Percentiles rank a stretch among this genome's conserved stretches.
Conservation (phyloP, 768 basidiomycete species). For the Kwoniella heveanensis region DNA sequence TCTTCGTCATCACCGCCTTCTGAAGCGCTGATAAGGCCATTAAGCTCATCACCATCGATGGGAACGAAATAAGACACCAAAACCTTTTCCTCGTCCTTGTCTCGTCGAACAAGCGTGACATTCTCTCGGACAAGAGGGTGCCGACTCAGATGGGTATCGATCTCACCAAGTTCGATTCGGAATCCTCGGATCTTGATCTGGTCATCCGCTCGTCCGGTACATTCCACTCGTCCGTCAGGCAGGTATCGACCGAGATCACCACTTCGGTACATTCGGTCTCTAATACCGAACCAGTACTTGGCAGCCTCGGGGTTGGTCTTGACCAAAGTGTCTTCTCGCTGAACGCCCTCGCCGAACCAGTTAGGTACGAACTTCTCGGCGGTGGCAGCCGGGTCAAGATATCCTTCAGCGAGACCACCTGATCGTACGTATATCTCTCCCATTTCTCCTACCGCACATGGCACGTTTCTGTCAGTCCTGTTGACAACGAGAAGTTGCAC, state of each 20-base stretch:
- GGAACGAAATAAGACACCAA: constrained; percentile 97
- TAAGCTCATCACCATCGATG: constrained; percentile 66
- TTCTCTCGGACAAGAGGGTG: constrained; percentile 95
- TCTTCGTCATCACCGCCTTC: constrained; percentile 46
- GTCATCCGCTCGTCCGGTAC: constrained; percentile 94
- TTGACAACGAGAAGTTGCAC: constrained; percentile 97
- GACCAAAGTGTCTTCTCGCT: constrained; percentile 73
- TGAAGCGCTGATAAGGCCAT: constrained; percentile 63
- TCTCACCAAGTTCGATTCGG: constrained; percentile 96
- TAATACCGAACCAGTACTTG: constrained; percentile 86
- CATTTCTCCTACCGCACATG: constrained; percentile 92
- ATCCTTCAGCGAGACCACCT: constrained; percentile 93
- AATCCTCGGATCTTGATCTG: constrained; percentile 99
- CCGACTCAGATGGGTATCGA: constrained; percentile 91
- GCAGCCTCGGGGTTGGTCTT: constrained; percentile 61
- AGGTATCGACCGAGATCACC: constrained; percentile 95
- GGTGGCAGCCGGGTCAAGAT: constrained; percentile 79
- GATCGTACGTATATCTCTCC: constrained; percentile 98
- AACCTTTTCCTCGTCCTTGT: constrained; percentile 99
- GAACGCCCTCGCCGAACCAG: constrained; percentile 71
- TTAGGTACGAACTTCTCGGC: constrained; percentile 90
- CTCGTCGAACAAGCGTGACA: constrained; percentile 90
- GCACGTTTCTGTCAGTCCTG: constrained; percentile 75
- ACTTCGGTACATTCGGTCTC: constrained; percentile 96
- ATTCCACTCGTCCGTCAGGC: constrained; percentile 90